Conservation (phyloP, 805 yeast species). For the Yamadazyma endophytica region DNA sequence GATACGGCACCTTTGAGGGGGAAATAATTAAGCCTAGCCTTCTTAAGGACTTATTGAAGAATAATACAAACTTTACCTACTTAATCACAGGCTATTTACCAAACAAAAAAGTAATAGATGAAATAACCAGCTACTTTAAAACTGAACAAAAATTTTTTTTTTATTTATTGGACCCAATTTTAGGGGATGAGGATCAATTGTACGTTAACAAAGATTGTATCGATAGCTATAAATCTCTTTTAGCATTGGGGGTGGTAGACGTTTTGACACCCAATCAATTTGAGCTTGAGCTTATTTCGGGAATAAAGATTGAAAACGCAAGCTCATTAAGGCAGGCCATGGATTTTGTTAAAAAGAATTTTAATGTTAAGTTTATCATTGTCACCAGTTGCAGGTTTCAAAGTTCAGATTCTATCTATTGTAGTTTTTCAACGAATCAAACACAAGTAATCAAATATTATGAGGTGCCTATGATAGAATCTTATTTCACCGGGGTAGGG, state of each 20-base stretch:
- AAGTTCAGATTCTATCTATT: conserved; percentile 16
- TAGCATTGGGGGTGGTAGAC: conserved; percentile 61
- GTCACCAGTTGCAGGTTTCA: conserved; percentile 45
- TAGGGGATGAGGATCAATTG: conserved; percentile 73
- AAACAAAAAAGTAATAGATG: conserved; percentile 26
- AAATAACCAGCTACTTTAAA: conserved; percentile 24
- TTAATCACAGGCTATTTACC: conserved; percentile 68
- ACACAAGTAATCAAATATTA: conserved; percentile 25
- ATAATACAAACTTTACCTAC: conserved; percentile 31
- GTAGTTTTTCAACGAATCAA: conserved; percentile 18
- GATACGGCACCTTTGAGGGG: conserved; percentile 70
- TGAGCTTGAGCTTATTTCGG: conserved; percentile 73
- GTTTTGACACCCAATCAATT: conserved; percentile 88
- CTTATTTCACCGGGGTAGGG: conserved; percentile 94
- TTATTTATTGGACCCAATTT: conserved; percentile 74
- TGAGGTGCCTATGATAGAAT: conserved; percentile 58
- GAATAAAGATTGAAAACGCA: conserved; percentile 37
- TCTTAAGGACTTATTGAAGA: conserved; percentile 41
- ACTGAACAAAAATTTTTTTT: background rate
- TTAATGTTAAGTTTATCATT: conserved; percentile 58
- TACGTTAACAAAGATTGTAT: conserved; percentile 55
- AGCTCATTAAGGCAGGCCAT: conserved; percentile 46
- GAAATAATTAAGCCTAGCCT: conserved; percentile 35
- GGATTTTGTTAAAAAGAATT: conserved; percentile 44
- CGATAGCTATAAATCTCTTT: conserved; percentile 25